Evolutionary conservation across 768 basidiomycete species (phyloP).

Genomic region (Pleurotus tuber-regium): DNA sequence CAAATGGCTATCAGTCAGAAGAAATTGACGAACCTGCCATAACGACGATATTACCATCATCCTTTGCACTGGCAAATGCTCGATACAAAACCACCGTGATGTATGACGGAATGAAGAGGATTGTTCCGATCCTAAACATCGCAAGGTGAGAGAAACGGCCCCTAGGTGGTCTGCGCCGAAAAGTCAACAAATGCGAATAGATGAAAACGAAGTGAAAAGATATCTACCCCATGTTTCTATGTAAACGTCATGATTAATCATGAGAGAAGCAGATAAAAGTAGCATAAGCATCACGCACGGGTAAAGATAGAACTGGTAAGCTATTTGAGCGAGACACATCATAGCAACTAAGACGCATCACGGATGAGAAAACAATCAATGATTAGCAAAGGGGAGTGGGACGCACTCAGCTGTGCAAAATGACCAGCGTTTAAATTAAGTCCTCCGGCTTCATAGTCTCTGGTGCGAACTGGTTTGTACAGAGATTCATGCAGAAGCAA

Average conservation of each 20-base stretch:
- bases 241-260: background rate
- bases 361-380: slow-evolving; percentile 11
- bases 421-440: slow-evolving; percentile 87
- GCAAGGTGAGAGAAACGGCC: slow-evolving; percentile 81
- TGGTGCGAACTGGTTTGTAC: slow-evolving; percentile 28
- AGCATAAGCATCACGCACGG: slow-evolving; percentile 53
- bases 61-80: slow-evolving; percentile 63
- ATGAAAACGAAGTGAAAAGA: background rate
- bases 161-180: slow-evolving; percentile 62
- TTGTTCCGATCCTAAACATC: slow-evolving; percentile 87
- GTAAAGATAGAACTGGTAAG: slow-evolving; percentile 89
- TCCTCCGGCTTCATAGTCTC: slow-evolving; percentile 83
- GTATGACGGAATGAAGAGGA: slow-evolving; percentile 89
- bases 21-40: slow-evolving; percentile 65
- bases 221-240: slow-evolving; percentile 64
- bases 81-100: slow-evolving; percentile 76
- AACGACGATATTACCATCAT: slow-evolving; percentile 72
- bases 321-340: slow-evolving; percentile 93
- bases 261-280: background rate
- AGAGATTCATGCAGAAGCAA: background rate
- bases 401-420: slow-evolving; percentile 85
- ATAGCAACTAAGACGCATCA: slow-evolving; percentile 61
- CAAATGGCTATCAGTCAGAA: background rate
- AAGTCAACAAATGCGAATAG: slow-evolving; percentile 4
- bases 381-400: background rate